Percentiles rank a stretch among this genome's conserved stretches.
Conservation (phyloP, 148 eudicot species). For the Silene uniflora region DNA sequence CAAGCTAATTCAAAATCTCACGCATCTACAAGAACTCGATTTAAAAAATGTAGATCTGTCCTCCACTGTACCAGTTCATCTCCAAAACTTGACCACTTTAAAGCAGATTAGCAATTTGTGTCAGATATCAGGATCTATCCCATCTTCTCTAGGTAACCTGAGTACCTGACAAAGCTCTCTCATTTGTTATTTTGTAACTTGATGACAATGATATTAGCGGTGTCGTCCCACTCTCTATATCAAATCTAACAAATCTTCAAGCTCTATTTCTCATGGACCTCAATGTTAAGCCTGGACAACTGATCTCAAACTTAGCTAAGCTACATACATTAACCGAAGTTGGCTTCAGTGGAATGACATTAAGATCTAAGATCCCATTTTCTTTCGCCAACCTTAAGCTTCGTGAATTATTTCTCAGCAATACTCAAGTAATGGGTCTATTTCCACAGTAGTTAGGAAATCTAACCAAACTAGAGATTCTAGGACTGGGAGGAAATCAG, state of each 20-base stretch:
- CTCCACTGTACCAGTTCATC: no score
- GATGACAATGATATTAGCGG: not conserved
- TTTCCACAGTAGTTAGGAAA: constrained; percentile 9
- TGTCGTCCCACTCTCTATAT: constrained; percentile 6
- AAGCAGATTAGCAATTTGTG: not conserved
- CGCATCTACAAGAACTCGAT: no score
- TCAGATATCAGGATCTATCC: constrained; percentile 20
- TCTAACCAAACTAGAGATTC: not conserved
- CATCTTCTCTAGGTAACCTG: constrained; percentile 19
- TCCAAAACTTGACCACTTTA: no score
- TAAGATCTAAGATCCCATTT: constrained; percentile 11
- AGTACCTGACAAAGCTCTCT: constrained; percentile 20
- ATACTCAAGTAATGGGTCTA: not conserved
- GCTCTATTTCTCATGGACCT: not conserved
- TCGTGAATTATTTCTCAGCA: not conserved
- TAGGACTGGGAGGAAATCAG: not conserved
- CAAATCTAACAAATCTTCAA: constrained; percentile 9
- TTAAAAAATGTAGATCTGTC: no score
- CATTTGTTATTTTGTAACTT: constrained; percentile 7
- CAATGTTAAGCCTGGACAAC: not conserved
- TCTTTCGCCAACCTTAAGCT: not conserved
- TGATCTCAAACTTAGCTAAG: constrained; percentile 6
- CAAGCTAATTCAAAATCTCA: not conserved
- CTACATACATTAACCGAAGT: not conserved
- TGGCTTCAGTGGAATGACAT: not conserved